Evolutionary conservation across 352 stramenopile species (phyloP).

Genomic region (Pythium dissotocum): DNA sequence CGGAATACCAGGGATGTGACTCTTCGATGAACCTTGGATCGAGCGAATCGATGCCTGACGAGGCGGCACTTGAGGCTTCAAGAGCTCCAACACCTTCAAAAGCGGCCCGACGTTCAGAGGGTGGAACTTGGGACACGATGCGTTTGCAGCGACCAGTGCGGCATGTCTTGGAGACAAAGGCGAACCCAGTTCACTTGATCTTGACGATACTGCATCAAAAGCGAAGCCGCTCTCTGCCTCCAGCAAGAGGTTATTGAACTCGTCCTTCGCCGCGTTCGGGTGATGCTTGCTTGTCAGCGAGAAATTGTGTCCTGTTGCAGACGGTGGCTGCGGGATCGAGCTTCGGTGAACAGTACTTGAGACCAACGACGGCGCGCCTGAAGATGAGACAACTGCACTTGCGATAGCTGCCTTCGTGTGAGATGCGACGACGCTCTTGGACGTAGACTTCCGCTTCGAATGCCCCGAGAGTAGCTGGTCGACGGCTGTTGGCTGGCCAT

Average conservation of each 20-base stretch:
- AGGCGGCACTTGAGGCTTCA: conserved; percentile 25
- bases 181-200: conserved; percentile 7
- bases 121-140: conserved; percentile 51
- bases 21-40: neutral
- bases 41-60: neutral
- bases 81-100: conserved; percentile 40
- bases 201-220: conserved; percentile 35
- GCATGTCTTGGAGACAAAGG: conserved; percentile 10
- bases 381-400: neutral
- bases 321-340: conserved; percentile 11
- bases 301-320: neutral
- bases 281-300: conserved; percentile 4
- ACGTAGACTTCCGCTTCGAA: conserved; percentile 17
- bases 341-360: neutral
- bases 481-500: conserved; percentile 21
- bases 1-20: neutral
- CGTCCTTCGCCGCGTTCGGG: conserved; percentile 30
- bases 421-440: conserved; percentile 11
- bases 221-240: conserved; percentile 30
- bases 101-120: conserved; percentile 41
- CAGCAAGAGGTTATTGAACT: conserved; percentile 36
- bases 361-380: neutral
- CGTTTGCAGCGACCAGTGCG: conserved; percentile 18
- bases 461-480: conserved; percentile 21
- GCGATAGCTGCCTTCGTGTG: conserved; percentile 15